A percentile compares a stretch with the other conserved stretches of the same genome.
These are phyloP conservation scores for Colletotrichum graminicola DNA, from an alignment of 2,329 filamentous ascomycete species.

Conservation along the genomic window DNA sequence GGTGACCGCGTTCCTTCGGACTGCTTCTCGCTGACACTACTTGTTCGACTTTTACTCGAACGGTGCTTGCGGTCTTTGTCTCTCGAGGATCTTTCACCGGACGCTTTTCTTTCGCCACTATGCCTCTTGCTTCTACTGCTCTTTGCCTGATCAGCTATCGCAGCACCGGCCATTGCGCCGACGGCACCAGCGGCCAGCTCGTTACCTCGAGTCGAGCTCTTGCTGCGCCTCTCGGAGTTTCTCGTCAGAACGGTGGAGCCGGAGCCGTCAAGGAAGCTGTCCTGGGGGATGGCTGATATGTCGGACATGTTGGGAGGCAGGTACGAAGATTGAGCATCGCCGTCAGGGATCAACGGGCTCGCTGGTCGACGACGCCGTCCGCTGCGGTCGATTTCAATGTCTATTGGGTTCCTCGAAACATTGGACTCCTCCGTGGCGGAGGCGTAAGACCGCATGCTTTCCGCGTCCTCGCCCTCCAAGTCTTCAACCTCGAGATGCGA, in stretches of 20 bases:
- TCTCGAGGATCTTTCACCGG: slow-evolving; percentile 55
- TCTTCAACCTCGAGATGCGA: slow-evolving; percentile 58
- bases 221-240: slow-evolving; percentile 54
- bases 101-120: slow-evolving; percentile 56
- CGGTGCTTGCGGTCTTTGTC: slow-evolving; percentile 65
- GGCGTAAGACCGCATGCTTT: slow-evolving; percentile 79
- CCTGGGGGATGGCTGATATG: slow-evolving; percentile 80
- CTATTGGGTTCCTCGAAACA: slow-evolving; percentile 81
- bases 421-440: slow-evolving; percentile 86
- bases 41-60: slow-evolving; percentile 63
- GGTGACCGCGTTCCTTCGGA: slow-evolving; percentile 60
- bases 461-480: slow-evolving; percentile 69
- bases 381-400: slow-evolving; percentile 82
- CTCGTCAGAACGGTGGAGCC: slow-evolving; percentile 55
- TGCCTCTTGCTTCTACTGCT: slow-evolving; percentile 59
- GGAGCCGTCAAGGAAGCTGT: slow-evolving; percentile 71
- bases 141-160: slow-evolving; percentile 57
- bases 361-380: slow-evolving; percentile 70
- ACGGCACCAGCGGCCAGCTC: slow-evolving; percentile 55
- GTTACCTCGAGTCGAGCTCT: slow-evolving; percentile 57
- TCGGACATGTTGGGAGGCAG: slow-evolving; percentile 79
- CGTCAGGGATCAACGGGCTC: slow-evolving; percentile 74
- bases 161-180: slow-evolving; percentile 54
- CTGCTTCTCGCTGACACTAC: slow-evolving; percentile 62
- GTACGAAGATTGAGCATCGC: slow-evolving; percentile 70